Evolutionary conservation across 192 early-diverging fungal species (phyloP).

Genomic region (Coemansia sp.): DNA sequence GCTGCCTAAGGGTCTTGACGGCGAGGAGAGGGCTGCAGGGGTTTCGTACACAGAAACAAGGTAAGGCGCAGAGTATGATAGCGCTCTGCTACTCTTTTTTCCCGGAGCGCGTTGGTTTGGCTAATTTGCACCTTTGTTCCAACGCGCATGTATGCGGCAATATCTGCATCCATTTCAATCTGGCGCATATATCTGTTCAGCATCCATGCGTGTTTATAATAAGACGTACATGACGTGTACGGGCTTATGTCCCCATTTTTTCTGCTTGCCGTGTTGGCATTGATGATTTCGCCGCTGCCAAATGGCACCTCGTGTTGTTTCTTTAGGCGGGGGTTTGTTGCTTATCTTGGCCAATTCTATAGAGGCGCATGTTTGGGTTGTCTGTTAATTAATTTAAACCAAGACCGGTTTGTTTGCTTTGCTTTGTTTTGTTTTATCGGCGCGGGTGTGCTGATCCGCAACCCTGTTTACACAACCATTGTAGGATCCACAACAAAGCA

Average conservation of each 20-base stretch:
- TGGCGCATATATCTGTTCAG: too few relatives aligned
- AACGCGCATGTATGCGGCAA: neutral
- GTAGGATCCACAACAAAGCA: constrained; percentile 42
- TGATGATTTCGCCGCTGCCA: too few relatives aligned
- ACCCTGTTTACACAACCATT: neutral
- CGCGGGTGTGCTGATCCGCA: constrained; percentile 2
- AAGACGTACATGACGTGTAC: too few relatives aligned
- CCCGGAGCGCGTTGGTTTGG: neutral
- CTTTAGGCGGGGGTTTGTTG: too few relatives aligned
- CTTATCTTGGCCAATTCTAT: too few relatives aligned
- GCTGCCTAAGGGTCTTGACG: constrained; percentile 42
- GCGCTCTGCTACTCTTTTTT: neutral
- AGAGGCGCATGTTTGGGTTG: too few relatives aligned
- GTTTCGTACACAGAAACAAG: constrained; percentile 42
- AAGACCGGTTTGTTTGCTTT: constrained; percentile 3
- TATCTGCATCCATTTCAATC: neutral
- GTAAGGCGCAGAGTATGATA: constrained; percentile 15
- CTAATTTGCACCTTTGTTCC: constrained; percentile 2
- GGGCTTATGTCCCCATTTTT: too few relatives aligned
- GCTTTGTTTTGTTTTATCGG: neutral
- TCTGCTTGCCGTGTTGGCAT: too few relatives aligned
- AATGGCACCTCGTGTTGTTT: too few relatives aligned
- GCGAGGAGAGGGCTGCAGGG: constrained; percentile 21
- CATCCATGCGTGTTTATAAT: too few relatives aligned
- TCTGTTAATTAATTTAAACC: constrained; percentile 1